Conservation (phyloP, 176 grass and related monocot species). For the Aegilops speltoides region DNA sequence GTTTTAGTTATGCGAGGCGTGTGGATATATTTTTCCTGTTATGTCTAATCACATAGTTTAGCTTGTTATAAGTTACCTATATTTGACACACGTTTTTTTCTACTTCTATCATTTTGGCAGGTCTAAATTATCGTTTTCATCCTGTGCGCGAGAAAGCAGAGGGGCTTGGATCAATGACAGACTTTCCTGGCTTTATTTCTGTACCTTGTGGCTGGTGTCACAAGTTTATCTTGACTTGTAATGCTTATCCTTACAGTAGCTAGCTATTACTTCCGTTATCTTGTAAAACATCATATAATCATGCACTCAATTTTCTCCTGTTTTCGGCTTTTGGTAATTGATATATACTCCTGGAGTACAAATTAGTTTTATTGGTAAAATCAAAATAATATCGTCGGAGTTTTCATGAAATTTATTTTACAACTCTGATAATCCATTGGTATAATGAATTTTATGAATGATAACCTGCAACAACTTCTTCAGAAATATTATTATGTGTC, state of each 20-base stretch:
- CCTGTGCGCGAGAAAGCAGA: neutral
- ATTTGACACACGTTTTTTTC: too few species aligned
- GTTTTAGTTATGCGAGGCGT: too few species aligned
- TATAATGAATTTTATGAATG: neutral
- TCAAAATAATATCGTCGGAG: neutral
- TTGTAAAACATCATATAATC: neutral
- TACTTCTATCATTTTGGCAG: neutral
- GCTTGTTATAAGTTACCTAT: too few species aligned
- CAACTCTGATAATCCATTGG: neutral
- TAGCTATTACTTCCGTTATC: neutral
- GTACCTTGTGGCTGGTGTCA: neutral
- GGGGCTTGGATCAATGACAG: neutral
- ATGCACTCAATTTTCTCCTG: neutral
- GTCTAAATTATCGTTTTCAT: neutral
- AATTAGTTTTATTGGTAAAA: neutral
- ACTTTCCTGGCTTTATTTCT: neutral
- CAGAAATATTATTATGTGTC: neutral
- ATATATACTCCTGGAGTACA: neutral
- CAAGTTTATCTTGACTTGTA: neutral
- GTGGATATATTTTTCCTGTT: neutral
- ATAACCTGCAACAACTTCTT: neutral
- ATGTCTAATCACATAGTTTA: too few species aligned
- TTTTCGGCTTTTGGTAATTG: neutral
- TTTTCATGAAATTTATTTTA: neutral
- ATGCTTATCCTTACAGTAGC: neutral